Evolutionary conservation across 176 grass and related monocot species (phyloP), one percentile per base, ranked within the genome.

Genomic region (Calamus simplicifolius): DNA sequence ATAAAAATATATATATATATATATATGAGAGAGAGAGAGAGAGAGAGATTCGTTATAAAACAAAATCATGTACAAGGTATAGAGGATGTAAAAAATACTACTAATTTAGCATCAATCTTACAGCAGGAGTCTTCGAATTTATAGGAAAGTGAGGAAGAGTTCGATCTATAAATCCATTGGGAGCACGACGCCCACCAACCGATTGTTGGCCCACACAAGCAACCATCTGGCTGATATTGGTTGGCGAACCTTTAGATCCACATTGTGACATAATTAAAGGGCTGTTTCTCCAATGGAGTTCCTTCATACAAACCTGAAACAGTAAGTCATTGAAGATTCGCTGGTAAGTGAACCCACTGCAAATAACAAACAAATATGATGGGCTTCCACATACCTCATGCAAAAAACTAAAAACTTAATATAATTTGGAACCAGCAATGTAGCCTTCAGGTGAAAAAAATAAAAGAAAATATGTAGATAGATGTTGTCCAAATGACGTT

Each of bases 181-280:
- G 91, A 67, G 91, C 86, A 69, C 91, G 86, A 29, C 76, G 78
- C 19, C 91, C 91, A 61, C 91, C 91, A 81, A 96, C 91, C 68
- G 91, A 90, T 81, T 96, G 91, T 63, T 96, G 91, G 17, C 91
- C 91, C 61, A 96, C 91, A 85, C 91, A 96, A 6, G 84, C 80
- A 85, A 96, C 77, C 91, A 96, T 96, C 77, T 90, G 91, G 80
- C 91, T 90, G 25, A 96, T 96, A 71, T 96, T 96, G 70, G 90
- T 90, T 64, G 80, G 74, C 81, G 91, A 96, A 90, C 91, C 91
- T 76, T 96, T 96, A 57, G 91, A 90, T 68, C 91, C 91, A 81
- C 91, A 96, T 29, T 96, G 86, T 57, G 91, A 90, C 91, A 96
- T 96, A 55, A 96, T 96, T 73, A 96, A 66, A 57, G 91, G 91